These are phyloP conservation scores for Cladorrhinum sp. DNA, from an alignment of 2,329 filamentous ascomycete species.

Conservation along the genomic window DNA sequence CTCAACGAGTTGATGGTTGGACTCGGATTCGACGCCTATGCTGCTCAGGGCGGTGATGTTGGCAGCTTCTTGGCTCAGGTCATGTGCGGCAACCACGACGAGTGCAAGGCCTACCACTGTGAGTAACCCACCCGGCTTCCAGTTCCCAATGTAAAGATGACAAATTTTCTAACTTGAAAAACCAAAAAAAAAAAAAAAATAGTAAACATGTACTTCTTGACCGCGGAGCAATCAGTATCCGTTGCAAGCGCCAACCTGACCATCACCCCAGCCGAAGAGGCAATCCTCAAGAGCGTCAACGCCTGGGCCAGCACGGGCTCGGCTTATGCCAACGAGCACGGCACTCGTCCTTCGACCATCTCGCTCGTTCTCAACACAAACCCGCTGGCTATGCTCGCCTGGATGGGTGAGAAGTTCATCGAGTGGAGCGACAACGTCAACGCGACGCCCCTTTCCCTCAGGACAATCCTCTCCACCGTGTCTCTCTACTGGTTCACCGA, in stretches of 20 bases:
- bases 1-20: constrained; percentile 52
- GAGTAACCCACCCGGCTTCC: no score
- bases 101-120: constrained; percentile 46
- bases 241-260: constrained; percentile 15
- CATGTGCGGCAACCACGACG: constrained; percentile 40
- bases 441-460: constrained; percentile 10
- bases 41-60: constrained; percentile 57
- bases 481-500: constrained; percentile 21
- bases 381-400: constrained; percentile 55
- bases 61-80: constrained; percentile 43
- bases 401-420: constrained; percentile 32
- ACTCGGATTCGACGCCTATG: constrained; percentile 54
- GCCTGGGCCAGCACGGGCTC: constrained; percentile 41
- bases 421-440: constrained; percentile 19
- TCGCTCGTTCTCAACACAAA: constrained; percentile 51
- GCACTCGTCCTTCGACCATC: constrained; percentile 53
- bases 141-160: no score
- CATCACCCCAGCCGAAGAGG: constrained; percentile 34
- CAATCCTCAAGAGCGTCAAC: constrained; percentile 34
- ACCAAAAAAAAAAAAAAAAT: no score
- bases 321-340: constrained; percentile 53
- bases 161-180: no score
- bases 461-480: constrained; percentile 14
- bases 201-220: constrained; percentile 23
- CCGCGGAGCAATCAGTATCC: constrained; percentile 16